Evolutionary conservation across 2,329 filamentous ascomycete species (phyloP).

Genomic region (Colletotrichum sublineola): DNA sequence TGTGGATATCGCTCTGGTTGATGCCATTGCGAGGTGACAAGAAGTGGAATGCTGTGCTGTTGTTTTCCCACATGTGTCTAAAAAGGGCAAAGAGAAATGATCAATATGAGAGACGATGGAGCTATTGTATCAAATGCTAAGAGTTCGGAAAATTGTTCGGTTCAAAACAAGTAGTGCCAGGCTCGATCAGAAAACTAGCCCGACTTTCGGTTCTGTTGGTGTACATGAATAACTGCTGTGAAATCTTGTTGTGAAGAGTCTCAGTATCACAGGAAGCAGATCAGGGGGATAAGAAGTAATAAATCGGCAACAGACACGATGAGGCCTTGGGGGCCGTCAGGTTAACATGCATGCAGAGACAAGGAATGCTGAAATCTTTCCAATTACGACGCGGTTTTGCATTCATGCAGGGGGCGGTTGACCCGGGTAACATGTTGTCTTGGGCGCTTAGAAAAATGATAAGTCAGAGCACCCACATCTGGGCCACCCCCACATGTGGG

Average conservation of each 20-base stretch:
- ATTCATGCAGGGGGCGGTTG: not conserved
- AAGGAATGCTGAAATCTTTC: not conserved
- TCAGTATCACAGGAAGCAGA: not conserved
- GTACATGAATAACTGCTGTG: not conserved
- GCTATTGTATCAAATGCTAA: not conserved
- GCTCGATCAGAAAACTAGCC: not conserved
- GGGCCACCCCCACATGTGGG: too few species aligned
- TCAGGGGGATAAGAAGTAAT: too few species aligned
- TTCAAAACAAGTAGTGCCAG: not conserved
- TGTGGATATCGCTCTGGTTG: constrained; percentile 3
- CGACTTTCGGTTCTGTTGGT: not conserved
- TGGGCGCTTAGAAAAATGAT: not conserved
- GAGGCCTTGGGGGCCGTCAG: not conserved
- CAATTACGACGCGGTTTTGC: not conserved
- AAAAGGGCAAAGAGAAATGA: not conserved
- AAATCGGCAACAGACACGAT: not conserved
- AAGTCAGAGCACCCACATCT: too few species aligned
- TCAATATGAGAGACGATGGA: not conserved
- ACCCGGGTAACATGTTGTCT: not conserved
- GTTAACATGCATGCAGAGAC: not conserved
- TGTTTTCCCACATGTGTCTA: not conserved
- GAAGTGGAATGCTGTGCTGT: too few species aligned
- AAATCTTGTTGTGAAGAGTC: not conserved
- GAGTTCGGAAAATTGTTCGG: not conserved
- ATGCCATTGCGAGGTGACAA: not conserved